These are phyloP conservation scores for Protostelium mycophagum DNA, from an alignment of 78 protist genomes.

Conservation along the genomic window DNA sequence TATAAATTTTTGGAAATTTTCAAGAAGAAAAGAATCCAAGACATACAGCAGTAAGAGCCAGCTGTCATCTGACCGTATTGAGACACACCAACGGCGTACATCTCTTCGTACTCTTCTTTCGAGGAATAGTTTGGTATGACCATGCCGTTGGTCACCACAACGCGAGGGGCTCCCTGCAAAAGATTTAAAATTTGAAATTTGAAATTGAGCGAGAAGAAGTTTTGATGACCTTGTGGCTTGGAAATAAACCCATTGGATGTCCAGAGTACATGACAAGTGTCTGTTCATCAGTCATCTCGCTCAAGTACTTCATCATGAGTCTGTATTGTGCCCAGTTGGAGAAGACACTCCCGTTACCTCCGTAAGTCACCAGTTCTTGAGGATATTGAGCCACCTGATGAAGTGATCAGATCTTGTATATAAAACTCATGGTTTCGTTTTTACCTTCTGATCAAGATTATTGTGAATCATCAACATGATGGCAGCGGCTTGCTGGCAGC, in stretches of 20 bases:
- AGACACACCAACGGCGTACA: constrained; percentile 83
- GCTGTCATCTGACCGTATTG: constrained; percentile 94
- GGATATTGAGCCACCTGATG: constrained; percentile 89
- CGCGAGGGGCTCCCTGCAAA: constrained; percentile 57
- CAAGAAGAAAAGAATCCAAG: too few relatives aligned
- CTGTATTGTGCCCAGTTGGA: constrained; percentile 85
- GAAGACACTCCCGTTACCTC: constrained; percentile 92
- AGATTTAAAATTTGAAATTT: too few relatives aligned
- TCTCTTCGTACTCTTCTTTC: constrained; percentile 65
- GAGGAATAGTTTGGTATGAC: constrained; percentile 88
- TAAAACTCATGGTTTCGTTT: background rate
- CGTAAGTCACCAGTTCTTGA: constrained; percentile 90
- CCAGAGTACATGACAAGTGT: constrained; percentile 84
- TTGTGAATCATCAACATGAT: constrained; percentile 90
- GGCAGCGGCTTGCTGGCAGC: constrained; percentile 69
- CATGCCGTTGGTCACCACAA: constrained; percentile 88
- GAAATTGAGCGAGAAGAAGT: background rate
- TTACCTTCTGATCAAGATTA: constrained; percentile 61
- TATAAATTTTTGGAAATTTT: background rate
- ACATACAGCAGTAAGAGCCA: constrained; percentile 68
- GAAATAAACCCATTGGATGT: constrained; percentile 75
- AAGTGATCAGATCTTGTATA: background rate
- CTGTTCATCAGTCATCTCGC: constrained; percentile 77
- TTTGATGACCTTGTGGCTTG: constrained; percentile 17
- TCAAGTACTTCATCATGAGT: constrained; percentile 77